A percentile compares a stretch with the other conserved stretches of the same genome.
These are phyloP conservation scores for Paraurostyla sp. DNA, from an alignment of 73 alveolate genomes.

Conservation along the genomic window DNA sequence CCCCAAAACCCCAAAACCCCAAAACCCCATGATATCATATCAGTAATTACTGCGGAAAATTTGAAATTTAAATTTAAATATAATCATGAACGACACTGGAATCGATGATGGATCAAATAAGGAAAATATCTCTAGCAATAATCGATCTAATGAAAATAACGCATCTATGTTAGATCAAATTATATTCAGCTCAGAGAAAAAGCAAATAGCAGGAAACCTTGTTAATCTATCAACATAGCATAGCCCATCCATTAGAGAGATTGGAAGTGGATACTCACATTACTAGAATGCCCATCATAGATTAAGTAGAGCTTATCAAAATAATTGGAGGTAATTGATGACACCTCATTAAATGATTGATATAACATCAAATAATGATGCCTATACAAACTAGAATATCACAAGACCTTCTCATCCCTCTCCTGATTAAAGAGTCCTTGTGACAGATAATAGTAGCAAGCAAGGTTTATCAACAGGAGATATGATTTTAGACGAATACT, in stretches of 20 bases:
- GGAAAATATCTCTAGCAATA: background rate
- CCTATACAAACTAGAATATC: background rate
- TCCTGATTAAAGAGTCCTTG: background rate
- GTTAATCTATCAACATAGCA: background rate
- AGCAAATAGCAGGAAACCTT: background rate
- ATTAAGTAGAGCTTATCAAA: background rate
- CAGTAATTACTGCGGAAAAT: background rate
- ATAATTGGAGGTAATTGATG: slow-evolving; percentile 41
- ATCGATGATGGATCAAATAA: background rate
- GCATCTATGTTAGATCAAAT: background rate
- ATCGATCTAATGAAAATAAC: background rate
- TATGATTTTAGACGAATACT: too few relatives aligned
- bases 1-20: slow-evolving; percentile 57
- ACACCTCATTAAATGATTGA: slow-evolving; percentile 43
- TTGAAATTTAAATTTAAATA: background rate
- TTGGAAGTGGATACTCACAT: background rate
- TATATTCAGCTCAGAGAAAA: slow-evolving; percentile 16
- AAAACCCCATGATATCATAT: background rate
- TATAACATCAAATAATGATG: background rate
- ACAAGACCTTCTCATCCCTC: slow-evolving; percentile 27
- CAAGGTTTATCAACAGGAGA: too few relatives aligned
- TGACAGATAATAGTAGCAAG: slow-evolving; percentile 18
- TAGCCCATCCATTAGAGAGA: background rate
- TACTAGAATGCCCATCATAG: background rate
- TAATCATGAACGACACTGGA: background rate